Conservation (phyloP, 306 rosid species). For the Aeschynomene evenia region DNA sequence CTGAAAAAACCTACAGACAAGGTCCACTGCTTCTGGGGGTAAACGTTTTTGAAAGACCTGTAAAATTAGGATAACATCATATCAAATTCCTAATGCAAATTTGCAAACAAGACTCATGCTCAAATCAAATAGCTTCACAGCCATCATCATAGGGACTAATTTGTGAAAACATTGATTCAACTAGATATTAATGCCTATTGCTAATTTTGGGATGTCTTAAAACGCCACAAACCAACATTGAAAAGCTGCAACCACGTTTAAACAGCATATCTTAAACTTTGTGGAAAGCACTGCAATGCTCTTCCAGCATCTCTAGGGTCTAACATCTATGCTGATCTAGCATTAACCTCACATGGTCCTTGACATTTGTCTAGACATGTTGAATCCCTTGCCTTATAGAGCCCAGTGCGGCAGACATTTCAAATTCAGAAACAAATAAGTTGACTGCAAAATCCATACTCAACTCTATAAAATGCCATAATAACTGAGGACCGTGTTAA, state of each 20-base stretch:
- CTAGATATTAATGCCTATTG: conserved; percentile 2
- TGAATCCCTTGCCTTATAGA: conserved; percentile 3
- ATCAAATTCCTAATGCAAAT: conserved; percentile 20
- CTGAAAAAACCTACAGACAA: conserved; percentile 97
- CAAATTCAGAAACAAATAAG: conserved; percentile 21
- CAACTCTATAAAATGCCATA: conserved; percentile 12
- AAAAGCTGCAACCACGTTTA: conserved; percentile 9
- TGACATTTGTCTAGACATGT: conserved; percentile 13
- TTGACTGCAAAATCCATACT: conserved; percentile 1
- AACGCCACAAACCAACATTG: neutral
- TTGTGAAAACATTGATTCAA: neutral
- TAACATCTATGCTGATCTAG: conserved; percentile 21
- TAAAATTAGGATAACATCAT: conserved; percentile 14
- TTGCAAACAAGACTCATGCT: conserved; percentile 21
- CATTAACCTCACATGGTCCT: neutral
- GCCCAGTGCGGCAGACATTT: neutral
- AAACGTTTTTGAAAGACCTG: conserved; percentile 98
- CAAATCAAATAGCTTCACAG: conserved; percentile 20
- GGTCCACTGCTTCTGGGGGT: conserved; percentile 99
- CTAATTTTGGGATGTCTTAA: neutral
- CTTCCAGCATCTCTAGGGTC: neutral
- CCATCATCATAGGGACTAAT: conserved; percentile 1
- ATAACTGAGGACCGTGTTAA: neutral
- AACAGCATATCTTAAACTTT: conserved; percentile 15
- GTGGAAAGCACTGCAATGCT: neutral